Evolutionary conservation across 2,329 filamentous ascomycete species (phyloP), one percentile per base, ranked within the genome.

Genomic region (Ophiostoma sp.): DNA sequence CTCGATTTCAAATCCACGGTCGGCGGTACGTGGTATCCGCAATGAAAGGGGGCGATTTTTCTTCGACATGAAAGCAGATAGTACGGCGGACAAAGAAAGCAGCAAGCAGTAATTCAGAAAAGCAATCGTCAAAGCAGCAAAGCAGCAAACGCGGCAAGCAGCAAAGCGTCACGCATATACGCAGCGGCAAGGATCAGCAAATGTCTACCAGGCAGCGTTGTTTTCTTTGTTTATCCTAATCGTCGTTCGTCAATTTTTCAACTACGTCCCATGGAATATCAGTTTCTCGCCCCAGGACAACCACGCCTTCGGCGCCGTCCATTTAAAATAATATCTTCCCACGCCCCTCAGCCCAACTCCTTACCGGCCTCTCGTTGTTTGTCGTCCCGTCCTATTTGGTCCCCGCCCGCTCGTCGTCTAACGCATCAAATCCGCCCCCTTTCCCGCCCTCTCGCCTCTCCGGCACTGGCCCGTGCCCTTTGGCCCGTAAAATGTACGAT

Each of bases 1-100:
- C 64, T 72, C 45, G n/a, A 36, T 73, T 63, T 72, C 36, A 70
- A 75, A 50, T 48, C 69, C 36, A 70, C 72, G 66, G 68, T 71
- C 69, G 45, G 52, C 63, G 52, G 69, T 42, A 68, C 50, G n/a
- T 70, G 70, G 70, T 33, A 45, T 72, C 59, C 55, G 42, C 72
- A 59, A 45, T 63, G 63, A 52, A 69, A 71, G 70, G 70, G 64
- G 72, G 70, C 74, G 73, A 70, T 71, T 55, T 63, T 73, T 57
- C 57, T 48, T 70, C 74, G 42, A 70, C 52, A 72, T 52, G 66
- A 55, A 64, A 42, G 31, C 74, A 76, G 75, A 76, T 76, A 76
- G 75, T 71, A 74, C 75, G 74, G 74, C 75, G 75, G 75, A 42
- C 61, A 66, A 73, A 72, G 61, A 71, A 71, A 71, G 39, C 50